A percentile compares a stretch with the other conserved stretches of the same genome.
These are phyloP conservation scores for Claviceps quebecensis DNA, from an alignment of 2,329 filamentous ascomycete genomes.

Conservation along the genomic window DNA sequence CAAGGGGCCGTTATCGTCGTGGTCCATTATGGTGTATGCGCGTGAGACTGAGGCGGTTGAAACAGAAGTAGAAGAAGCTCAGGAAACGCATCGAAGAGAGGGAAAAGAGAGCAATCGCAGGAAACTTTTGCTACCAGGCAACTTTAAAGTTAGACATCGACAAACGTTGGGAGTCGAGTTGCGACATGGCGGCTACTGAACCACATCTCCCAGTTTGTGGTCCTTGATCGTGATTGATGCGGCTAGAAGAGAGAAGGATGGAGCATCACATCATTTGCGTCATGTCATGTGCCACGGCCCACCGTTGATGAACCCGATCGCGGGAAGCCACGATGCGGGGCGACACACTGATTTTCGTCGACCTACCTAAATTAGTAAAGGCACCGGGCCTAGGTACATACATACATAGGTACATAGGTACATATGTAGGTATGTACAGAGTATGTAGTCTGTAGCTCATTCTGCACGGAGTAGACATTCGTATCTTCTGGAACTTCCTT, in stretches of 20 bases:
- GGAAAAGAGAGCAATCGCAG: background rate
- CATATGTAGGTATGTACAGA: too few relatives aligned
- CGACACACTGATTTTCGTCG: too few relatives aligned
- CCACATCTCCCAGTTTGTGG: background rate
- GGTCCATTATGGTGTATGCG: background rate
- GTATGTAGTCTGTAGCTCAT: too few relatives aligned
- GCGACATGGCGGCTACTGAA: background rate
- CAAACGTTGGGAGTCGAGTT: background rate
- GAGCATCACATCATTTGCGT: too few relatives aligned
- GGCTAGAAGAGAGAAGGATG: background rate
- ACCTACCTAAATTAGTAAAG: too few relatives aligned
- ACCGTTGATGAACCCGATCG: too few relatives aligned
- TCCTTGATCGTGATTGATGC: slow-evolving; percentile 1
- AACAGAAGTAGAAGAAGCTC: background rate
- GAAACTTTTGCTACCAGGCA: background rate
- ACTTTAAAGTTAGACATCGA: background rate
- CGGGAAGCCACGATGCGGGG: too few relatives aligned
- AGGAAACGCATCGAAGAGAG: background rate
- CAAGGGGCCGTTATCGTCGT: slow-evolving; percentile 36
- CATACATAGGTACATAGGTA: too few relatives aligned
- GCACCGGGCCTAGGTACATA: too few relatives aligned
- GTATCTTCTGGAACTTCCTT: too few relatives aligned
- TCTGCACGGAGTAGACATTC: too few relatives aligned
- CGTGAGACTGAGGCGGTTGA: background rate
- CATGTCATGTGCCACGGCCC: too few relatives aligned